Evolutionary conservation across 2,329 filamentous ascomycete species (phyloP).

Genomic region (Geosmithia flava): DNA sequence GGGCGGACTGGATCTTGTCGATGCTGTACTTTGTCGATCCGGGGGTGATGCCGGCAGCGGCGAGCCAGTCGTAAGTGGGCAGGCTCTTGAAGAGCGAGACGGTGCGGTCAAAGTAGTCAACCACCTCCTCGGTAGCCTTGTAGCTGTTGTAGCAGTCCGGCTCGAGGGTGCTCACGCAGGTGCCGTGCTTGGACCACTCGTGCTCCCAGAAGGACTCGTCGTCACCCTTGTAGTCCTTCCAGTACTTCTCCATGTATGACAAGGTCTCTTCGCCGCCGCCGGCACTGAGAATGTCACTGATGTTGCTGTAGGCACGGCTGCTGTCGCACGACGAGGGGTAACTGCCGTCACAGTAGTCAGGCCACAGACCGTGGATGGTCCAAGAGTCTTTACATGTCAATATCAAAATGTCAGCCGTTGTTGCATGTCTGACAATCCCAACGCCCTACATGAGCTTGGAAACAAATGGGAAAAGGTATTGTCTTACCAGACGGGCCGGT

Average conservation of each 20-base stretch:
- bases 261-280: constrained; percentile 41
- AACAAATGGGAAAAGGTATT: neutral
- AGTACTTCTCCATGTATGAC: constrained; percentile 56
- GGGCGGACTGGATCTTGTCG: constrained; percentile 43
- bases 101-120: constrained; percentile 56
- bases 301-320: constrained; percentile 49
- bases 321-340: constrained; percentile 56
- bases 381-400: constrained; percentile 43
- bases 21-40: constrained; percentile 44
- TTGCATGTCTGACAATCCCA: neutral
- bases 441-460: neutral
- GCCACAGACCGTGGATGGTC: constrained; percentile 62
- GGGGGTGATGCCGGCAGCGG: constrained; percentile 49
- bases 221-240: constrained; percentile 55
- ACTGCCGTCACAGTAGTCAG: constrained; percentile 56
- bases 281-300: constrained; percentile 47
- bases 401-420: neutral
- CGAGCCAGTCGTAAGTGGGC: constrained; percentile 50
- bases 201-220: constrained; percentile 60
- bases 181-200: constrained; percentile 65
- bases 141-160: constrained; percentile 54
- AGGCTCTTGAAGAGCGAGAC: constrained; percentile 55
- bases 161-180: constrained; percentile 58
- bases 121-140: constrained; percentile 47
- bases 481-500: constrained; percentile 39